These are phyloP conservation scores for Rhizopogon vulgaris DNA, from an alignment of 768 basidiomycete species.

Conservation along the genomic window DNA sequence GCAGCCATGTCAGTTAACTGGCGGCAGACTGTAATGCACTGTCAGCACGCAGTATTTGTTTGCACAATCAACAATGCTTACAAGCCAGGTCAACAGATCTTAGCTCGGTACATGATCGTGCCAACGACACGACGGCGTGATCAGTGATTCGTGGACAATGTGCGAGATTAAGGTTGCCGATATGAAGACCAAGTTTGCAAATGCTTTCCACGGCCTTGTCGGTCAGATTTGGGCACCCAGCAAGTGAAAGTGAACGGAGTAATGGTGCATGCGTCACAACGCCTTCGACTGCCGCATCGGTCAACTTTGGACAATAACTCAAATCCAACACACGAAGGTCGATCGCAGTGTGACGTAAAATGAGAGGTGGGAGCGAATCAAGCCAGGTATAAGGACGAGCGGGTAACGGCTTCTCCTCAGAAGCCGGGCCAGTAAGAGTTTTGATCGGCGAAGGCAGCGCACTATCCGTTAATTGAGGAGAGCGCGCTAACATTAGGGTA, in stretches of 20 bases:
- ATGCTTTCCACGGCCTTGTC: slow-evolving; percentile 66
- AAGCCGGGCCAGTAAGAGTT: slow-evolving; percentile 18
- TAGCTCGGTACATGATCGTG: slow-evolving; percentile 64
- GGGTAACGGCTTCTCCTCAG: slow-evolving; percentile 41
- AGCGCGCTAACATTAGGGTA: slow-evolving; percentile 72
- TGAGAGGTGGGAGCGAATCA: slow-evolving; percentile 56
- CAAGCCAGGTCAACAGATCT: slow-evolving; percentile 84
- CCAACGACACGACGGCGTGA: slow-evolving; percentile 58
- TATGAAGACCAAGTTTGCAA: slow-evolving; percentile 61
- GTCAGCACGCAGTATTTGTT: slow-evolving; percentile 11
- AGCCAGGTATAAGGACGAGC: slow-evolving; percentile 53
- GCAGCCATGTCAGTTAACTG: slow-evolving; percentile 82
- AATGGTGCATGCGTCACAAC: slow-evolving; percentile 70
- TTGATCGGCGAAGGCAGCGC: slow-evolving; percentile 58
- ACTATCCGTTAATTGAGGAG: slow-evolving; percentile 69
- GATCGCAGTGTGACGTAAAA: slow-evolving; percentile 60
- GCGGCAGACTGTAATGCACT: slow-evolving; percentile 56
- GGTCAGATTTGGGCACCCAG: slow-evolving; percentile 73
- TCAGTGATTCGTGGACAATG: slow-evolving; percentile 83
- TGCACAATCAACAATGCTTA: slow-evolving; percentile 34
- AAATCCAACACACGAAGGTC: slow-evolving; percentile 78
- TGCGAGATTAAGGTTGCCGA: slow-evolving; percentile 77
- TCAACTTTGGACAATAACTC: slow-evolving; percentile 59
- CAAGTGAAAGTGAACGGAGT: slow-evolving; percentile 69
- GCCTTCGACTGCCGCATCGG: slow-evolving; percentile 72